Percentiles rank a stretch among this genome's conserved stretches.
Conservation (phyloP, 2,329 filamentous ascomycete species). For the Epichloe gansuensis region DNA sequence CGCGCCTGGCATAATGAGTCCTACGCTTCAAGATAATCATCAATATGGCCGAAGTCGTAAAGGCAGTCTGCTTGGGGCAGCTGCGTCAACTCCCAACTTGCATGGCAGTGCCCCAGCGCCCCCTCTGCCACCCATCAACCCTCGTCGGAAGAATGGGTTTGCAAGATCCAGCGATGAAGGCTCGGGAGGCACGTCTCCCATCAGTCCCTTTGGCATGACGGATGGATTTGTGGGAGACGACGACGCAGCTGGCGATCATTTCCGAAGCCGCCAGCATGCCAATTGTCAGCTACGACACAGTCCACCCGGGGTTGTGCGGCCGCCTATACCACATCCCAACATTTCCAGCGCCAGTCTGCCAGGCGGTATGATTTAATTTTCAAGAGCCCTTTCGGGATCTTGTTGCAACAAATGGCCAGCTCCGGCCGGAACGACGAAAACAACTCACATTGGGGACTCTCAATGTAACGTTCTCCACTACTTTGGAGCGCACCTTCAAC, state of each 20-base stretch:
- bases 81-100: constrained; percentile 26
- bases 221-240: constrained; percentile 3
- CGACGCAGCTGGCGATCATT: background rate
- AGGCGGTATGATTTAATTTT: constrained; percentile 33
- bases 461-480: background rate
- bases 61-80: constrained; percentile 21
- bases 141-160: constrained; percentile 35
- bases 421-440: background rate
- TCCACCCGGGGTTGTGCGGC: constrained; percentile 1
- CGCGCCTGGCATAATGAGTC: background rate
- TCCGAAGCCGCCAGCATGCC: background rate
- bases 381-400: too few relatives aligned
- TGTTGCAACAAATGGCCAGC: background rate
- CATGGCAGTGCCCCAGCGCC: constrained; percentile 27
- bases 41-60: constrained; percentile 21
- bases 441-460: background rate
- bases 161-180: constrained; percentile 24
- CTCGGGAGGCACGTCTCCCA: background rate
- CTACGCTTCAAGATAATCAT: constrained; percentile 7
- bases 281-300: constrained; percentile 1
- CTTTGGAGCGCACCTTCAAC: background rate
- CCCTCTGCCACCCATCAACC: constrained; percentile 48
- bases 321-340: constrained; percentile 8
- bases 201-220: background rate
- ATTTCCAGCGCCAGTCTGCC: constrained; percentile 22